phyloP scores from a whole-genome alignment of 768 basidiomycete species.

The Pseudohyphozyma bogoriensis region DNA sequence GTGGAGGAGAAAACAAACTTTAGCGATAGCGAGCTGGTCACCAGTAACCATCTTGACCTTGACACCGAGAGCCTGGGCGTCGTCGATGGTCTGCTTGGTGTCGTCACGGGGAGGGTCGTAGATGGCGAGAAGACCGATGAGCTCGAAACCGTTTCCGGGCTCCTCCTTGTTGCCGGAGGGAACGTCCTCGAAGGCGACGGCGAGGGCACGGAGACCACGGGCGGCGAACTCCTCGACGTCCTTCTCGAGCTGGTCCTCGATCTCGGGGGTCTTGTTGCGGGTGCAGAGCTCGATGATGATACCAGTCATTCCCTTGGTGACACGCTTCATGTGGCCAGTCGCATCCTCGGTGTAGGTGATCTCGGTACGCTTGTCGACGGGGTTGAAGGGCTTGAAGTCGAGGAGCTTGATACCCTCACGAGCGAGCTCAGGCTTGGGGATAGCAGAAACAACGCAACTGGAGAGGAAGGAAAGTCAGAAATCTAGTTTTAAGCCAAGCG shows the following conservation, averaged over 20 bases:
- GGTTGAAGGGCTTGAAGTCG: constrained; percentile 99
- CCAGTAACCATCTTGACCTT: constrained; percentile 99
- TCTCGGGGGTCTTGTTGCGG: constrained; percentile 88
- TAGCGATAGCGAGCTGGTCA: constrained; percentile 98
- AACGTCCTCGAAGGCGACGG: constrained; percentile 88
- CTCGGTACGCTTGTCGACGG: constrained; percentile 97
- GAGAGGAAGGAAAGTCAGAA: background rate
- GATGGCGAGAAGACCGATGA: constrained; percentile 92
- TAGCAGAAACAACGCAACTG: constrained; percentile 63
- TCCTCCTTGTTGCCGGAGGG: constrained; percentile 69
- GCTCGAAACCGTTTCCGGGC: constrained; percentile 92
- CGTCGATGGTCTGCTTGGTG: constrained; percentile 98
- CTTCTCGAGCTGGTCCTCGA: constrained; percentile 80
- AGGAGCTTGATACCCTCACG: constrained; percentile 88
- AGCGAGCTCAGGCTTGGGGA: constrained; percentile 61
- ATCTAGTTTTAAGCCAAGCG: background rate
- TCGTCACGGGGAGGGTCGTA: constrained; percentile 96
- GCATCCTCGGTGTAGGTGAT: constrained; percentile 93
- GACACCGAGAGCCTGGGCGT: constrained; percentile 88
- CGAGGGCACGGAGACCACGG: constrained; percentile 94
- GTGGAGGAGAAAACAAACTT: too few relatives aligned
- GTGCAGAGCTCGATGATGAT: constrained; percentile 95
- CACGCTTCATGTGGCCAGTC: constrained; percentile 92
- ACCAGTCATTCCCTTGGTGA: constrained; percentile 98
- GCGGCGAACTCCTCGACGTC: constrained; percentile 93